phyloP scores from a whole-genome alignment of 139 green algal genomes.

The Closterium sp. region DNA sequence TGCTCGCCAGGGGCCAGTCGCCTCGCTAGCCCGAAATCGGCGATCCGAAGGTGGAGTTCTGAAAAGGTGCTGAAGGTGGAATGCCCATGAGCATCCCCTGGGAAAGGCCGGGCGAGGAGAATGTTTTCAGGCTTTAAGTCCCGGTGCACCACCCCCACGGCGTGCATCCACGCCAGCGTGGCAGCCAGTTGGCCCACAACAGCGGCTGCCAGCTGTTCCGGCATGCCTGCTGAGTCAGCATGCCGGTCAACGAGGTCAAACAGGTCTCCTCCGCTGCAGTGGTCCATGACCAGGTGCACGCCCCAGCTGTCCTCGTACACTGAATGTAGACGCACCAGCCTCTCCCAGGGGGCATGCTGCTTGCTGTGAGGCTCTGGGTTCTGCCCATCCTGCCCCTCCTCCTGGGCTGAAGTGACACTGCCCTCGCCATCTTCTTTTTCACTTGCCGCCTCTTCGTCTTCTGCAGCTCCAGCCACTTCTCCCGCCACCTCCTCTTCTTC shows the following conservation, averaged over 20 bases:
- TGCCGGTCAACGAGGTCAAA: slow-evolving; percentile 83
- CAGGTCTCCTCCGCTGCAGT: slow-evolving; percentile 88
- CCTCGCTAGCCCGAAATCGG: slow-evolving; percentile 24
- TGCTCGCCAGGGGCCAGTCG: not conserved
- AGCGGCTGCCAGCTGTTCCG: slow-evolving; percentile 75
- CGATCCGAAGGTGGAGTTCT: slow-evolving; percentile 20
- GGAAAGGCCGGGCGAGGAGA: too few relatives aligned
- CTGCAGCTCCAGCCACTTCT: too few relatives aligned
- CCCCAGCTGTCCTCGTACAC: not conserved
- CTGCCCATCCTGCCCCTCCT: too few relatives aligned
- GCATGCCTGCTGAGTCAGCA: slow-evolving; percentile 73
- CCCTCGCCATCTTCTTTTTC: too few relatives aligned
- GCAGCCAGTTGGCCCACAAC: slow-evolving; percentile 63
- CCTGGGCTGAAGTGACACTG: too few relatives aligned
- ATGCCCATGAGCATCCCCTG: too few relatives aligned
- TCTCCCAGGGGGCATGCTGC: too few relatives aligned
- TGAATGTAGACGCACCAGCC: not conserved
- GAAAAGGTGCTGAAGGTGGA: not conserved
- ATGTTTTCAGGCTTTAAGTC: slow-evolving; percentile 94
- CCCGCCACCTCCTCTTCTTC: too few relatives aligned
- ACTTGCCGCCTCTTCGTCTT: too few relatives aligned
- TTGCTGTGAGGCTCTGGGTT: too few relatives aligned
- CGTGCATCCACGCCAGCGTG: slow-evolving; percentile 87
- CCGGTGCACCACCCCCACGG: slow-evolving; percentile 87
- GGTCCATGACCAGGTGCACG: slow-evolving; percentile 71